These are phyloP conservation scores for Cytospora leucostoma DNA, from an alignment of 2,329 filamentous ascomycete genomes.

Conservation along the genomic window DNA sequence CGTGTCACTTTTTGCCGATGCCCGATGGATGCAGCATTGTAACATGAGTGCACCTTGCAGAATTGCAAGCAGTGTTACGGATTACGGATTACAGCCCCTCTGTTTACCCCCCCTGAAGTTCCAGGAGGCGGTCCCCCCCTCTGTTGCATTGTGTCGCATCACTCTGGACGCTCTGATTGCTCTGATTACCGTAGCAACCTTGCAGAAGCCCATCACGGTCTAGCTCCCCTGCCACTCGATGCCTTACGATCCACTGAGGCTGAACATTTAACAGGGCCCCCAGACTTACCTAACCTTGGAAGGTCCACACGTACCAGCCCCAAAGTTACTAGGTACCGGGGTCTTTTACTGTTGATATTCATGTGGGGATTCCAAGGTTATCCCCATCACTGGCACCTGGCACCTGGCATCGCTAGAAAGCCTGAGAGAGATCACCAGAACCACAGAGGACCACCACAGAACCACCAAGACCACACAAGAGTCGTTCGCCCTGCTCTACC, in stretches of 20 bases:
- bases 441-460: not conserved
- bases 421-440: not conserved
- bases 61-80: not conserved
- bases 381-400: too few relatives aligned
- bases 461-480: not conserved
- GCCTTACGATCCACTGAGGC: constrained; percentile 19
- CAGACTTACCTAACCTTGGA: constrained; percentile 1
- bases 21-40: constrained; percentile 1
- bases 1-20: not conserved
- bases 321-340: not conserved
- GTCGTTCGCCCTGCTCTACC: not conserved
- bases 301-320: too few relatives aligned
- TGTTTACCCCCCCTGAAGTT: not conserved
- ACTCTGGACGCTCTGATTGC: not conserved
- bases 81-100: not conserved
- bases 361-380: not conserved
- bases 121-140: not conserved
- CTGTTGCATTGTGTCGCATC: not conserved
- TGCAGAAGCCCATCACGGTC: not conserved
- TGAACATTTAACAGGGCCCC: constrained; percentile 16
- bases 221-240: constrained; percentile 1
- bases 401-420: not conserved
- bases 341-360: not conserved
- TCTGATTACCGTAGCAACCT: not conserved
- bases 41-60: not conserved